phyloP scores from a whole-genome alignment of 305 asterid genomes.

The Withania somnifera region DNA sequence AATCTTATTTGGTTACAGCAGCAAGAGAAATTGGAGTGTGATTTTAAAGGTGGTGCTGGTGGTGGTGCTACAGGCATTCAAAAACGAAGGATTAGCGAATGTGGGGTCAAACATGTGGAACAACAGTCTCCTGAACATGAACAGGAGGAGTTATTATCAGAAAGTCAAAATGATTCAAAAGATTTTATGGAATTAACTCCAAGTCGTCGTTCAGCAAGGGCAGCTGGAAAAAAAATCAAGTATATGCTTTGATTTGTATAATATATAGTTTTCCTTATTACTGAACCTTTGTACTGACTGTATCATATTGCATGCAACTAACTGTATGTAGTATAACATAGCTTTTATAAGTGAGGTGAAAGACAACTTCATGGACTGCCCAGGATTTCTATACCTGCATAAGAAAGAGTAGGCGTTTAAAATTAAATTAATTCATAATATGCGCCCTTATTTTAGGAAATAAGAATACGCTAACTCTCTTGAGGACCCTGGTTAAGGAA shows the following conservation, averaged over 20 bases:
- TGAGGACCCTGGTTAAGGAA: background rate
- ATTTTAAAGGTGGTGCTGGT: slow-evolving; percentile 84
- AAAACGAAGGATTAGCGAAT: slow-evolving; percentile 22
- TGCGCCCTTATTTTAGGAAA: background rate
- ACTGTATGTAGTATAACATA: background rate
- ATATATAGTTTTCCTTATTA: background rate
- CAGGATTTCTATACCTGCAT: background rate
- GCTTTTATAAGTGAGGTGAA: background rate
- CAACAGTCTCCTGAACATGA: slow-evolving; percentile 30
- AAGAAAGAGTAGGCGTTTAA: background rate
- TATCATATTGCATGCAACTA: background rate
- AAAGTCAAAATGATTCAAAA: slow-evolving; percentile 33
- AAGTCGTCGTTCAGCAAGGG: slow-evolving; percentile 63
- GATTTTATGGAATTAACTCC: slow-evolving; percentile 44
- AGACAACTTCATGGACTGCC: background rate
- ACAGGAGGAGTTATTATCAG: slow-evolving; percentile 36
- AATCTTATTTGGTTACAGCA: slow-evolving; percentile 22
- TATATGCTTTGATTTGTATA: slow-evolving; percentile 18
- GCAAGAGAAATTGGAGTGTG: slow-evolving; percentile 42
- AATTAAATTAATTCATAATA: background rate
- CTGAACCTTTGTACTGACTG: background rate
- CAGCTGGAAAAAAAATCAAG: slow-evolving; percentile 56
- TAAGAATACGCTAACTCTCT: background rate
- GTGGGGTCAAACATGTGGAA: slow-evolving; percentile 24
- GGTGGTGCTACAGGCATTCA: slow-evolving; percentile 38